Conservation (phyloP, 345 rosid genomes). For the Tarenaya hassleriana region DNA sequence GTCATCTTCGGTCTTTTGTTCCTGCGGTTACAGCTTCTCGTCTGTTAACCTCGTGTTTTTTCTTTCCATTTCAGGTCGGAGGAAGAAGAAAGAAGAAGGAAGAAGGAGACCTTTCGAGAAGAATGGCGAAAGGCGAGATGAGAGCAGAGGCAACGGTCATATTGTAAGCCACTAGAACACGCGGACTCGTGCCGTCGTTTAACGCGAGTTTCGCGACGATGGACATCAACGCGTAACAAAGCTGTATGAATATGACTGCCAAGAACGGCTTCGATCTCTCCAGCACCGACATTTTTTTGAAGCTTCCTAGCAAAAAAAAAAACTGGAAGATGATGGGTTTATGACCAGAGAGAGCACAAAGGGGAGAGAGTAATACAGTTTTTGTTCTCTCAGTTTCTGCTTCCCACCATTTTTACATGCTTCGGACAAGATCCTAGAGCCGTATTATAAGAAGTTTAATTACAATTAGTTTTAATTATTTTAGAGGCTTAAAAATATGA, state of each 20-base stretch:
- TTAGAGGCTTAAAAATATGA: no score
- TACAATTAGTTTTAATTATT: no score
- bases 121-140: constrained; percentile 68
- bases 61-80: neutral
- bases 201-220: constrained; percentile 36
- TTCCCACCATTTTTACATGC: no score
- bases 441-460: no score
- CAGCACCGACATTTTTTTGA: constrained; percentile 14
- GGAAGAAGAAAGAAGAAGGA: neutral
- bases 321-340: no score
- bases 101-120: constrained; percentile 46
- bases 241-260: constrained; percentile 35
- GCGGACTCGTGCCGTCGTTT: constrained; percentile 39
- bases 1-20: constrained; percentile 74
- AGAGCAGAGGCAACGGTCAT: constrained; percentile 49
- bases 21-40: constrained; percentile 33
- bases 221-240: constrained; percentile 35
- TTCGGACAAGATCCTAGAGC: no score
- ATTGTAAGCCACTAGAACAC: constrained; percentile 62
- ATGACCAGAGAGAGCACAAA: no score
- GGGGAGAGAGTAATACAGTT: no score
- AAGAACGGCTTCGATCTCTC: constrained; percentile 32
- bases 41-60: neutral
- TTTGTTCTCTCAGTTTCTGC: no score
- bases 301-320: no score